Base-by-base conservation (phyloP, 1,139 yeast species). In the Suhomyces bribrorum region DNA sequence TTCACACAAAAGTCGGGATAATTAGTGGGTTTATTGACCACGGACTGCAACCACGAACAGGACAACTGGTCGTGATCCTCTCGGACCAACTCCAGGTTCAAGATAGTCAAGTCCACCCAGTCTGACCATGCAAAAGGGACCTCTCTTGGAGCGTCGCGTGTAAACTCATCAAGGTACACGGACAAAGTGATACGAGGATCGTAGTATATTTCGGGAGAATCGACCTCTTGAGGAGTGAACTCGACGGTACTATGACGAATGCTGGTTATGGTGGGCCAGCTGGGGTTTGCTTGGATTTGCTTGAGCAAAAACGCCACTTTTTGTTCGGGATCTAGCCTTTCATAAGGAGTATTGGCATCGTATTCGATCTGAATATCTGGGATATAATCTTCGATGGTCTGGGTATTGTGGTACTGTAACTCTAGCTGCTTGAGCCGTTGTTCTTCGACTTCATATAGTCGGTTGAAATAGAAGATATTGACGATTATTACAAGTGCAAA, bases 61-160 rank as follows among this genome's bases (percentile, higher is more conserved):
- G 45, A 33, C 23, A 46, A 35, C 14, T 47, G 40, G 12, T 46
- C 44, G 7, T 38, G 37, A 5, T 40, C 38, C 6, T 41, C 41
- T 31, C 45, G 44, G n/a, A 29, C 32, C 32, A 51, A 41, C 27
- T 55, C 52, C 3, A 45, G 44, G 37, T 55, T 49, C 14, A 52
- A 44, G 9, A 36, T 23, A 5, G 50, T 45, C 41, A 59, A 45
- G 38, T 59, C 59, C 3, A 55, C 62, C 68, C 68, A 62, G 42
- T 62, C 68, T 5, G 64, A 53, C 68, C 67, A 59, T 20, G 59
- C 52, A 39, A 57, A 57, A 5, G 60, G 60, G 18, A 56, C 50
- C 16, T 36, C 32, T 5, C 29, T 29, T 31, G 46, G 47, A 18
- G 34, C 36, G 36, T 57, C 56, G 5, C 38, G 14, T 27, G 30